phyloP scores from a whole-genome alignment of 176 grass and related monocot genomes.

The Bolboschoenus planiculmis region DNA sequence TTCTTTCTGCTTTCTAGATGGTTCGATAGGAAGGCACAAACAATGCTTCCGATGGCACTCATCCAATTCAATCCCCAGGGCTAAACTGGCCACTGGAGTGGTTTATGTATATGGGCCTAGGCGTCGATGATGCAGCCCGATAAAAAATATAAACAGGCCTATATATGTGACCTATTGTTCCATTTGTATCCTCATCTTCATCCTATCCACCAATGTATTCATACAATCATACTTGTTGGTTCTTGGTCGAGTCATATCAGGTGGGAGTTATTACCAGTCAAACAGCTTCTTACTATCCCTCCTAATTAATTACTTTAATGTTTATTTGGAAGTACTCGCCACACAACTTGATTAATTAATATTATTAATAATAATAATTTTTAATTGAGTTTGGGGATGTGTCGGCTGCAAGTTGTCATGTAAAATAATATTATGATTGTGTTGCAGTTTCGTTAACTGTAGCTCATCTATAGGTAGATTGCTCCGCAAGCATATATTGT shows the following conservation, averaged over 20 bases:
- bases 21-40: background rate
- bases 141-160: background rate
- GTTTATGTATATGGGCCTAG: background rate
- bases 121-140: background rate
- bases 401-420: background rate
- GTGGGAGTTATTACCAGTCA: too few relatives aligned
- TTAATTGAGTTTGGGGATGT: background rate
- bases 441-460: background rate
- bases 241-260: too few relatives aligned
- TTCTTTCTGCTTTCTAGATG: constrained; percentile 23
- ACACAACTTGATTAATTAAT: background rate
- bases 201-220: too few relatives aligned
- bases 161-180: too few relatives aligned
- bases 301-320: background rate
- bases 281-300: too few relatives aligned
- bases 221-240: too few relatives aligned
- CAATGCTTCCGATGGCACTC: background rate
- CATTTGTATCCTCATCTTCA: too few relatives aligned
- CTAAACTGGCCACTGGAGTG: too few relatives aligned
- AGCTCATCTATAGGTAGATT: background rate
- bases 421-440: background rate
- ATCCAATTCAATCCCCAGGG: too few relatives aligned
- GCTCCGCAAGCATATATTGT: background rate
- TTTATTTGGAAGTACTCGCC: background rate
- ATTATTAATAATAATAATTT: background rate